Conservation (phyloP, 1,284 basidiomycete genomes). For the Microbotryum violaceum region DNA sequence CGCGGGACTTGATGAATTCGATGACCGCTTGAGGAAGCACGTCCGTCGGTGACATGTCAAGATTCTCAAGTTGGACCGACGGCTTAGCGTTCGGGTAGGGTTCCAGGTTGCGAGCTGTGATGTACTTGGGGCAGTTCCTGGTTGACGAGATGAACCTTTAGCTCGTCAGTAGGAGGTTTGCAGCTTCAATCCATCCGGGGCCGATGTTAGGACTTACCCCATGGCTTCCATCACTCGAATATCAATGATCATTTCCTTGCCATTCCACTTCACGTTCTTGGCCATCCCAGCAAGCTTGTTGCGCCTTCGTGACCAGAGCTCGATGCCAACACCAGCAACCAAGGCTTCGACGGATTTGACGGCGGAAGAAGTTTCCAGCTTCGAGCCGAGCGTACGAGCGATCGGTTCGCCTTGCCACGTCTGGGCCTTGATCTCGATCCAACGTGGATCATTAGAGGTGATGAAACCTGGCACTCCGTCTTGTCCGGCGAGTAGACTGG, state of each 20-base stretch:
- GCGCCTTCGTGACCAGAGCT: conserved; percentile 52
- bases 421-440: conserved; percentile 45
- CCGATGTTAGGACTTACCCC: conserved; percentile 44
- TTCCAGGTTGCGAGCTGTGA: conserved; percentile 50
- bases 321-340: conserved; percentile 55
- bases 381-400: conserved; percentile 33
- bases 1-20: conserved; percentile 47
- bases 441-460: conserved; percentile 43
- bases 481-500: conserved; percentile 45
- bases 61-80: conserved; percentile 41
- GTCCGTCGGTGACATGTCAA: conserved; percentile 41
- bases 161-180: not conserved
- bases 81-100: conserved; percentile 44
- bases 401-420: conserved; percentile 56
- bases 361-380: conserved; percentile 19
- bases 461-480: conserved; percentile 48
- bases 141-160: conserved; percentile 1
- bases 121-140: conserved; percentile 63
- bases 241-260: conserved; percentile 39
- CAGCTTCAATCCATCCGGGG: no score
- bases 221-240: conserved; percentile 52
- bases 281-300: conserved; percentile 57
- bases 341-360: conserved; percentile 38
- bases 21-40: conserved; percentile 50
- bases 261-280: conserved; percentile 26